These are phyloP conservation scores for Pascua sp. DNA, from an alignment of 1,284 basidiomycete species.

Conservation along the genomic window DNA sequence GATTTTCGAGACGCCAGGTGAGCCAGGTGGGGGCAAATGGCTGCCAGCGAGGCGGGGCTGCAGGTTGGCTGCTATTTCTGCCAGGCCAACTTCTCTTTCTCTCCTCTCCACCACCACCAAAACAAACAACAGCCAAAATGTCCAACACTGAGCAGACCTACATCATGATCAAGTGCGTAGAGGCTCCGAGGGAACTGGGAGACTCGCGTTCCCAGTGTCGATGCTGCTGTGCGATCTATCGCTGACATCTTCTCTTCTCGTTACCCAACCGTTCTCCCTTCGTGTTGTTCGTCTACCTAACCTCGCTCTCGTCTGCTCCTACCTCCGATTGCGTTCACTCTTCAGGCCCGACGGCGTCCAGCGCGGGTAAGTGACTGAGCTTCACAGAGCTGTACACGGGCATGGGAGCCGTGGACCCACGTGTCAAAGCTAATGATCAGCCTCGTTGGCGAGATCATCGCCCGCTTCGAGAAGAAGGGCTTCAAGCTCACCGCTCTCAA, in stretches of 20 bases:
- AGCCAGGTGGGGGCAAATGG: neutral
- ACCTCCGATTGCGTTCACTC: neutral
- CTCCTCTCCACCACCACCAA: constrained; percentile 12
- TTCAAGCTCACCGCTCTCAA: constrained; percentile 85
- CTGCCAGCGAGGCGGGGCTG: no score
- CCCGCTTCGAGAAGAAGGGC: constrained; percentile 90
- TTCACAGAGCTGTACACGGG: neutral
- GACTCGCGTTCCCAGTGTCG: neutral
- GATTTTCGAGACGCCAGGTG: neutral
- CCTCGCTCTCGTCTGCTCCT: neutral
- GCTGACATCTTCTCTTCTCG: neutral
- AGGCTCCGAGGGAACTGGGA: neutral
- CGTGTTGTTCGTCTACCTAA: neutral
- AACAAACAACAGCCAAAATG: constrained; percentile 39
- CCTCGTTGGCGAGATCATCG: constrained; percentile 89
- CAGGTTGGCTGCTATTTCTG: no score
- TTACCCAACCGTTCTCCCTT: neutral
- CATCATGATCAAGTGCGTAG: constrained; percentile 55
- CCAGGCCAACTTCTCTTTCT: neutral
- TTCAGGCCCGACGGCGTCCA: constrained; percentile 91
- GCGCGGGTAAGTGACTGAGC: constrained; percentile 55
- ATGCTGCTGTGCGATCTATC: neutral
- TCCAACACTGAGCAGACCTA: constrained; percentile 53
- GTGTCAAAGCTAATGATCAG: constrained; percentile 12
- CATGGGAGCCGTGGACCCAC: neutral